Evolutionary conservation across 768 basidiomycete species (phyloP), one percentile per base, ranked within the genome.

Genomic region (Ephemerocybe angulata): DNA sequence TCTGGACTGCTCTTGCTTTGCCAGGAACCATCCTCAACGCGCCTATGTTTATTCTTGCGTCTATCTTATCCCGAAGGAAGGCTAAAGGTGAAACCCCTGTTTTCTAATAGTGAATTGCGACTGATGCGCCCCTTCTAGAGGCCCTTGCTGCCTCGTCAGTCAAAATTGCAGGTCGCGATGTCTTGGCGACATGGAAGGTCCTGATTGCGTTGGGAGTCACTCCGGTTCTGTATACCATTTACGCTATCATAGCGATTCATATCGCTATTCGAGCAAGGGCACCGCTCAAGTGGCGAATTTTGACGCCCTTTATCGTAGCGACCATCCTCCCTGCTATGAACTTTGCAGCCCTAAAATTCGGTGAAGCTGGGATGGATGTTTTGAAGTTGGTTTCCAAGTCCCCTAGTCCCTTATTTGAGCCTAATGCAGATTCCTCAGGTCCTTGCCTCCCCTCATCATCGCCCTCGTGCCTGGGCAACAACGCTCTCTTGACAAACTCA

Each of bases 121-220:
- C 44, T 38, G 21, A 51, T 24, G 19, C 49, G 11, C 15, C n/a
- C 3, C 56, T 35, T 52, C 44, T 51, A 97, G 95, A 94, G 81
- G 96, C 96, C 5, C 86, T 98, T 55, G 96, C 96, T 28, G 93
- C 89, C 2, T 98, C 95, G 7, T 84, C 83, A 3, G 96, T 98
- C 67, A 98, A 98, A 72, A 85, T 98, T 50, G 91, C 91, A 19
- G 96, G 87, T n/a, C 82, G 91, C 37, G 96, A 98, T 63, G 96
- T 98, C n/a, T 76, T 98, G 17, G 94, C 93, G 0, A 94, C 94
- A 4, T 98, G 96, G 96, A 98, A 98, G 69, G 85, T 98, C 30
- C 80, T 98, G 28, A 93, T 98, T 53, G 94, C 93, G 3, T 75
- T 98, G 53, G 96, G 87, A n/a, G 76, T 90, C 37, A 88, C 93